These are phyloP conservation scores for Tetrahymena borealis DNA, from an alignment of 73 alveolate species.

Conservation along the genomic window DNA sequence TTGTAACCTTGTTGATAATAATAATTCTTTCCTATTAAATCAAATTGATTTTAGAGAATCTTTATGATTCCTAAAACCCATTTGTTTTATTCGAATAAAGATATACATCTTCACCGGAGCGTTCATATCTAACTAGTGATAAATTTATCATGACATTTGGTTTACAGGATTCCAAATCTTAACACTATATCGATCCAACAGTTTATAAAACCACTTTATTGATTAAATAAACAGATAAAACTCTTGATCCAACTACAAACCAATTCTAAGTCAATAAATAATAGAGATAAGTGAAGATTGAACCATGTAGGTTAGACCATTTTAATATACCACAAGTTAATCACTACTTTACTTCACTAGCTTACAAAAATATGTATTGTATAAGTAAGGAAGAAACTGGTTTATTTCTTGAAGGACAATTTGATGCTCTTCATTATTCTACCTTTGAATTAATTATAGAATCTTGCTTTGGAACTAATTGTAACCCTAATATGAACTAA, in stretches of 20 bases:
- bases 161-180: neutral
- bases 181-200: neutral
- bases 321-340: neutral
- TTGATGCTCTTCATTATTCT: neutral
- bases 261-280: neutral
- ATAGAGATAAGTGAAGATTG: neutral
- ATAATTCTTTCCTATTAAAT: neutral
- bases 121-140: neutral
- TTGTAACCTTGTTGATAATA: neutral
- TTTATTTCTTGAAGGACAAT: neutral
- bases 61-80: neutral
- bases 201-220: neutral
- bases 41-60: neutral
- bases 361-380: neutral
- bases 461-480: neutral
- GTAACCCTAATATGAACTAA: neutral
- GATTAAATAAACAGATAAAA: neutral
- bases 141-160: neutral
- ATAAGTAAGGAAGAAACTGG: neutral
- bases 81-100: neutral
- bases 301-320: neutral
- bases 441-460: neutral
- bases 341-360: neutral
- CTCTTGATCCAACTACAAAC: neutral
- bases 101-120: neutral